Percentiles rank a stretch among this genome's conserved stretches.
Evolutionary conservation across 176 grass and related monocot genomes (phyloP).

Genomic region (Raddia guianensis): DNA sequence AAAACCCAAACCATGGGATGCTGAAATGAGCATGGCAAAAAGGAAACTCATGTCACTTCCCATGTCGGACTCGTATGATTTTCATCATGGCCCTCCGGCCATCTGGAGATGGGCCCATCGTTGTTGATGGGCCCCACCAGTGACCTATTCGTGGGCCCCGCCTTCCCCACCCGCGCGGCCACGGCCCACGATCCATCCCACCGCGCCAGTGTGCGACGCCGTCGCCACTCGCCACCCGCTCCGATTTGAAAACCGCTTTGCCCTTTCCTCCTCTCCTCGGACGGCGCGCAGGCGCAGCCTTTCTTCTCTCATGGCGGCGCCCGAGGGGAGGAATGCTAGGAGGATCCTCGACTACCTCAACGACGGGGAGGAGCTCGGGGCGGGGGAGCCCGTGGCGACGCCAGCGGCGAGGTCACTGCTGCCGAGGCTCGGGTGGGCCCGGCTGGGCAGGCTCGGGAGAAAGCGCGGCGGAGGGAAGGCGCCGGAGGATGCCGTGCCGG

Average conservation of each 20-base stretch:
- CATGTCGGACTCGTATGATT: too few relatives aligned
- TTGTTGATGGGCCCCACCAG: constrained; percentile 20
- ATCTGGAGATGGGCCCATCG: not conserved
- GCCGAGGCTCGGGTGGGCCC: constrained; percentile 47
- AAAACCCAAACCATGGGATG: too few relatives aligned
- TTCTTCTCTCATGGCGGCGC: not conserved
- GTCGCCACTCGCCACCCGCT: constrained; percentile 32
- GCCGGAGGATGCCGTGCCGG: not conserved
- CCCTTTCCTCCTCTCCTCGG: not conserved
- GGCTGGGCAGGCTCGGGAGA: constrained; percentile 14
- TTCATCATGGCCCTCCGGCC: not conserved
- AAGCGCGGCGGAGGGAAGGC: not conserved
- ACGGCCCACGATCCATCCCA: constrained; percentile 24
- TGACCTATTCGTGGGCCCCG: not conserved
- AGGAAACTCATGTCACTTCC: not conserved
- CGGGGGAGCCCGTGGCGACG: not conserved
- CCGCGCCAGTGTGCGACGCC: too few relatives aligned
- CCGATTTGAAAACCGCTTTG: constrained; percentile 56
- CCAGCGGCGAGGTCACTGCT: constrained; percentile 16
- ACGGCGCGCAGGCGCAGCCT: not conserved
- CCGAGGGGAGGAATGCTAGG: constrained; percentile 27
- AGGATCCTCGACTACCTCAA: constrained; percentile 68
- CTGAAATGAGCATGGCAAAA: too few relatives aligned
- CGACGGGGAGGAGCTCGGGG: constrained; percentile 56
- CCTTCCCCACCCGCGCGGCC: constrained; percentile 24